These are phyloP conservation scores for Phalaenopsis equestris DNA, from an alignment of 106 monocot species.

Conservation along the genomic window DNA sequence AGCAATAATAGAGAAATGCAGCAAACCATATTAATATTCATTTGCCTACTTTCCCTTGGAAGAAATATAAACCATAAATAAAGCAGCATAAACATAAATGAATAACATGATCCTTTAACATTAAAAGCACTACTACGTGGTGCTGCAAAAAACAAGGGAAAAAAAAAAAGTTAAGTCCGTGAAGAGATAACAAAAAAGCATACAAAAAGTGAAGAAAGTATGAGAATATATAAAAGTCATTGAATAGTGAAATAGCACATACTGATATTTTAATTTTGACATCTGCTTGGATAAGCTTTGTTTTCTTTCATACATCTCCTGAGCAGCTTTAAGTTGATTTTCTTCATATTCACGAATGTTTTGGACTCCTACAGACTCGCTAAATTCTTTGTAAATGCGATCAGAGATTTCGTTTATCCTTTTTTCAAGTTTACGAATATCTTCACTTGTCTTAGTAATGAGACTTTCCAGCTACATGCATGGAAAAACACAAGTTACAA, in stretches of 20 bases:
- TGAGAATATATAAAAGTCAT: background rate
- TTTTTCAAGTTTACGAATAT: slow-evolving; percentile 61
- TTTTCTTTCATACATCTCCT: slow-evolving; percentile 74
- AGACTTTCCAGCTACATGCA: slow-evolving; percentile 45
- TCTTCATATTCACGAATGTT: slow-evolving; percentile 99
- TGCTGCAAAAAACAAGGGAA: background rate
- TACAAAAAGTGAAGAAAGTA: background rate
- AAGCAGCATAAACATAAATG: too few relatives aligned
- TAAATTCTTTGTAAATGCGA: slow-evolving; percentile 83
- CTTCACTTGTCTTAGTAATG: slow-evolving; percentile 52
- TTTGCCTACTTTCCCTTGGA: too few relatives aligned
- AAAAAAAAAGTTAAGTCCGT: background rate
- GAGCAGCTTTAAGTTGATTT: slow-evolving; percentile 72
- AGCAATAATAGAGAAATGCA: too few relatives aligned
- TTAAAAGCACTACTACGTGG: background rate
- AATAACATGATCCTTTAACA: background rate
- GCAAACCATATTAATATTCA: too few relatives aligned
- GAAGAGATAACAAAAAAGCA: background rate
- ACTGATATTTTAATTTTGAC: slow-evolving; percentile 99
- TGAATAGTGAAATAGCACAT: slow-evolving; percentile 15
- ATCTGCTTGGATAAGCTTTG: slow-evolving; percentile 73
- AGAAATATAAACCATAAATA: too few relatives aligned
- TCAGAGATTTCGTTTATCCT: slow-evolving; percentile 93
- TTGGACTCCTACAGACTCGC: slow-evolving; percentile 79
- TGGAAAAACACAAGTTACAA: slow-evolving; percentile 2